Base-by-base conservation (phyloP, 306 rosid species). In the Cicer arietinum region DNA sequence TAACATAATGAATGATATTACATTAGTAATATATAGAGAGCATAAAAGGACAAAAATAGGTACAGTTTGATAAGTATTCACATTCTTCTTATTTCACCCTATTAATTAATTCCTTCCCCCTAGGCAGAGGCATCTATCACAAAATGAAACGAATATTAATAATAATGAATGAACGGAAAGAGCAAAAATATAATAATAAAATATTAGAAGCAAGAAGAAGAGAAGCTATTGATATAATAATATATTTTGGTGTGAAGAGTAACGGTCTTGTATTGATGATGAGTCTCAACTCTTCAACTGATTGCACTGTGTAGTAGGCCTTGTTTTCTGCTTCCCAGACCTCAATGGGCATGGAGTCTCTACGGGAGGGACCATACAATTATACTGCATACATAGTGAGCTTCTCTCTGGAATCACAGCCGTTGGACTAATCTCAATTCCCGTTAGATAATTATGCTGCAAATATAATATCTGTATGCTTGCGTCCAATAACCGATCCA, bases 321-420 rank as follows among this genome's bases (percentile, higher is more conserved):
- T 78, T 0, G 94, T 73, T 75, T 79, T 95, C 91, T 89, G 86
- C 0, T 58, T 92, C 5, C 99, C 99, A 2, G 98, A 86, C 71
- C 82, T 87, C 44, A 86, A 76, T 5, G 99, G 99, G 81, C 99
- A 95, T 0, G 97, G 96, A 4, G 98, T 77, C 85, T 84, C 85
- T 14, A 95, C 74, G 60, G 99, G 99, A 1, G 94, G 98, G 67
- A 95, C 98, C 99, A 95, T 95, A 44, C 99, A 95, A 16, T 95
- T 95, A 14, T 92, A 95, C 88, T 95, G 97, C 18, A 95, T 88
- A 83, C 99, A 95, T 86, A 95, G 35, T 4, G 97, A 92, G 54
- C 87, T 92, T 72, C 99, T 92, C 74, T 85, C 43, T 0, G 99
- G 99, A 82, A 95, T 95, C 80, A 92, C 98, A 20, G 99, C 99